phyloP scores from a whole-genome alignment of 2,329 filamentous ascomycete genomes.

The Paecilomyces fulvus region DNA sequence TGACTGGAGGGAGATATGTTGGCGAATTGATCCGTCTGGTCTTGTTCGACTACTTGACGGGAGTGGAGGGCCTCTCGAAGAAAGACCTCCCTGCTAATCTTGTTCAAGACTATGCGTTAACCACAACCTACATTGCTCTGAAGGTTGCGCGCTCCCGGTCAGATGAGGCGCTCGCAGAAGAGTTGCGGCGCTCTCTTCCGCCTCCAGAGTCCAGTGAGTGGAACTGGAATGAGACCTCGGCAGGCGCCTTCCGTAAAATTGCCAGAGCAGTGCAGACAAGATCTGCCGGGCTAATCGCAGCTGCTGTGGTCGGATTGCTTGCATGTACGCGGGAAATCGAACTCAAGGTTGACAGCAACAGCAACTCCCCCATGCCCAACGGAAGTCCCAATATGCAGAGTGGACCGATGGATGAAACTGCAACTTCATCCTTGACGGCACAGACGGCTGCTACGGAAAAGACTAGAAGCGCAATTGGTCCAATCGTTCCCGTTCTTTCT shows the following conservation, averaged over 20 bases:
- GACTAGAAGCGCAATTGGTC: constrained; percentile 10
- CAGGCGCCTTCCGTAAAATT: constrained; percentile 55
- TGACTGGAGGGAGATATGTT: constrained; percentile 71
- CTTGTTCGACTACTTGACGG: constrained; percentile 56
- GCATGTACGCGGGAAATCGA: constrained; percentile 60
- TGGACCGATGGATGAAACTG: constrained; percentile 7
- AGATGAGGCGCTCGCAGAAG: constrained; percentile 41
- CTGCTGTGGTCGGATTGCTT: constrained; percentile 62
- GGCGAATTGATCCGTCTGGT: constrained; percentile 68
- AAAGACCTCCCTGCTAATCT: constrained; percentile 47
- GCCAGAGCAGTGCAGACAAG: constrained; percentile 62
- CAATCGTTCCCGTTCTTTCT: constrained; percentile 30
- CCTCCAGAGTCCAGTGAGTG: constrained; percentile 42
- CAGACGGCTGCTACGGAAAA: constrained; percentile 6
- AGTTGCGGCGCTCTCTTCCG: constrained; percentile 46
- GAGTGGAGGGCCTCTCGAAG: constrained; percentile 29
- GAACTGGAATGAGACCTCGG: constrained; percentile 54
- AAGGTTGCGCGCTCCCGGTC: constrained; percentile 49
- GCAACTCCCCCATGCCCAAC: constrained; percentile 25
- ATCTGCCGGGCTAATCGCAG: constrained; percentile 66
- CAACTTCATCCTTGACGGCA: constrained; percentile 4
- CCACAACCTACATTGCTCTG: constrained; percentile 65
- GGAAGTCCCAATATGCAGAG: constrained; percentile 11
- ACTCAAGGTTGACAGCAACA: constrained; percentile 30
- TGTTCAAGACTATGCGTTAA: constrained; percentile 52